phyloP scores from a whole-genome alignment of 805 yeast species.

The Myxozyma mucilagina region DNA sequence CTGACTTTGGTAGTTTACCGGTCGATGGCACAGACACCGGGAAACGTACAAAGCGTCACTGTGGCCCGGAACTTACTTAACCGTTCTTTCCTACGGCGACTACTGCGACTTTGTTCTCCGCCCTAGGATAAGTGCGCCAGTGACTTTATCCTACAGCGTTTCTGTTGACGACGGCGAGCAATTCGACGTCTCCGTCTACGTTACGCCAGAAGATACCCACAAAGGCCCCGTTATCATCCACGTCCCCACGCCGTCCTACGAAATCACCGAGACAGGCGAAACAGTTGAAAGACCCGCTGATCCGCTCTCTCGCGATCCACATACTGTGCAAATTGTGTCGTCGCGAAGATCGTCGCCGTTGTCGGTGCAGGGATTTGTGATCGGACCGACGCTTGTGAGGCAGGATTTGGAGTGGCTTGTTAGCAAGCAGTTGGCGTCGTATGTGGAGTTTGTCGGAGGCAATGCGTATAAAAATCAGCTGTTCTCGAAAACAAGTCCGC shows the following conservation, averaged over 20 bases:
- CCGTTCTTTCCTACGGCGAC: conserved; percentile 26
- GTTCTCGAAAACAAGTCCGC: conserved; percentile 17
- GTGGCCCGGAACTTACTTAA: conserved; percentile 32
- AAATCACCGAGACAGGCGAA: background rate
- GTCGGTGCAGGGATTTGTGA: conserved; percentile 19
- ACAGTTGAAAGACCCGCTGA: background rate
- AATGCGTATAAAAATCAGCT: conserved; percentile 1
- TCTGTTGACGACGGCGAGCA: conserved; percentile 23
- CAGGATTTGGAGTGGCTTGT: conserved; percentile 21
- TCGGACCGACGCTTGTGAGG: conserved; percentile 16
- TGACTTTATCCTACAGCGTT: conserved; percentile 21
- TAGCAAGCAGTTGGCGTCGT: conserved; percentile 10
- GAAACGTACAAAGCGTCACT: conserved; percentile 24
- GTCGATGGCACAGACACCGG: conserved; percentile 30
- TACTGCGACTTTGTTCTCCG: conserved; percentile 22
- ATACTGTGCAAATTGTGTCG: conserved; percentile 23
- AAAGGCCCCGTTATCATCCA: conserved; percentile 18
- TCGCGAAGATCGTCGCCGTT: conserved; percentile 18
- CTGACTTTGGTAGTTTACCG: conserved; percentile 18
- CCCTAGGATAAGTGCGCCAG: conserved; percentile 12
- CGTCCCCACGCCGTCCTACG: conserved; percentile 7
- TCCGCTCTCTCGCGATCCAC: conserved; percentile 17
- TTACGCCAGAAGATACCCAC: conserved; percentile 6
- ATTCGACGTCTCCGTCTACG: conserved; percentile 9
- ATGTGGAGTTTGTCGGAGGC: conserved; percentile 31